Evolutionary conservation across 2,329 filamentous ascomycete genomes (phyloP).

Genomic region (Ophiostoma quercus): DNA sequence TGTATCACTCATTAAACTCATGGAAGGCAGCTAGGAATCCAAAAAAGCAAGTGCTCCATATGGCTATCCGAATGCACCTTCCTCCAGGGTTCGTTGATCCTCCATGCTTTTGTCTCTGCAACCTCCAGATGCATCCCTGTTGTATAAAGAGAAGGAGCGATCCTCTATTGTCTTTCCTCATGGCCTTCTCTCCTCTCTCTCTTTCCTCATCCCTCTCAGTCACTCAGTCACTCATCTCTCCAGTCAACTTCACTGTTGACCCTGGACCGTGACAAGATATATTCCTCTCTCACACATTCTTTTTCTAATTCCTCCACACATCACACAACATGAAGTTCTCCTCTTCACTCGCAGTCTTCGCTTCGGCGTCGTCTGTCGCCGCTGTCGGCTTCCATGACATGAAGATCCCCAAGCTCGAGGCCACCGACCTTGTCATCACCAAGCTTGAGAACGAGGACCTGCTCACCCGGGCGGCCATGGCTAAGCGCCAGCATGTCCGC

Average conservation of each 20-base stretch:
- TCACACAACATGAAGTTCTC: conserved; percentile 17
- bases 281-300: background rate
- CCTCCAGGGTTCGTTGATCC: conserved; percentile 3
- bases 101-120: background rate
- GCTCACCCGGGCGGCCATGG: background rate
- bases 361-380: conserved; percentile 14
- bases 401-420: conserved; percentile 18
- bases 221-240: background rate
- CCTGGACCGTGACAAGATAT: background rate
- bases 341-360: conserved; percentile 17
- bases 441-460: conserved; percentile 1
- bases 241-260: background rate
- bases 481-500: conserved; percentile 7
- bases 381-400: conserved; percentile 18
- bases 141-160: conserved; percentile 1
- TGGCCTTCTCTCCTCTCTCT: background rate
- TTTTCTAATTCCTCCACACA: no score
- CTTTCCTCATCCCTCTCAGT: conserved; percentile 7
- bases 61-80: background rate
- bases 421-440: background rate
- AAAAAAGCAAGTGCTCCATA: background rate
- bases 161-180: conserved; percentile 4
- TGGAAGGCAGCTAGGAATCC: background rate
- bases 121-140: conserved; percentile 10
- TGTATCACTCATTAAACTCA: conserved; percentile 9